Evolutionary conservation across 257 asterid species (phyloP), one percentile per base, ranked within the genome.

Genomic region (Solanum pimpinellifolium): DNA sequence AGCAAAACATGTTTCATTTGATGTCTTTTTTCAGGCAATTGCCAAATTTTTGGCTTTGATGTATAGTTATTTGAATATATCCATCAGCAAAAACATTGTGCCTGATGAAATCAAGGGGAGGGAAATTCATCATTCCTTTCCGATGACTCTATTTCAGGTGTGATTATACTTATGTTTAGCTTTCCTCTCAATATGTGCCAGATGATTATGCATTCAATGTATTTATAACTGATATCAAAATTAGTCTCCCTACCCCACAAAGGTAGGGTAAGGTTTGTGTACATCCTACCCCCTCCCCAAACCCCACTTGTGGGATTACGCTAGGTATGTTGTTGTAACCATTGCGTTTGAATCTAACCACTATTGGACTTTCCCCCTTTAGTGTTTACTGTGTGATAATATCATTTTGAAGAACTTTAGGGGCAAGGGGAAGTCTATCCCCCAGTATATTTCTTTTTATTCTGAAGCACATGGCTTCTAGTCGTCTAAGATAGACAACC

Each of bases 101-200:
- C 98, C 99, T 9, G 98, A 97, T 92, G 98, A 93, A 93, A 90
- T 97, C 60, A 95, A 96, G 90, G 98, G 98, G 86, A 95, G 99
- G 90, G 98, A 97, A 92, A 95, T 97, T 92, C 95, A 88, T 86
- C 98, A 91, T 90, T 92, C 94, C 20, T 97, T 97, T 91, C 99
- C 99, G 3, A 93, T 97, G 94, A 92, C 95, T 83, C 94, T 97
- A 92, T 95, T 97, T 87, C 97, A 90, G 97, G 99, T 96, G 76
- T 77, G 90, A 20, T 87, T 91, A 56, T 47, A 37, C 73, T 52
- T 90, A 20, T 69, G 7, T 49, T 81, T 0, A 10, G 29, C 69
- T 29, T 81, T 29, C 39, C 76, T 56, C 37, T 77, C 60, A 27
- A 75, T 27, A 76, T 65, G 65, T 49, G 11, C 29, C 29, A 80